Conservation (phyloP, 208 protist genomes). For the Sergeia podlipaevii region DNA sequence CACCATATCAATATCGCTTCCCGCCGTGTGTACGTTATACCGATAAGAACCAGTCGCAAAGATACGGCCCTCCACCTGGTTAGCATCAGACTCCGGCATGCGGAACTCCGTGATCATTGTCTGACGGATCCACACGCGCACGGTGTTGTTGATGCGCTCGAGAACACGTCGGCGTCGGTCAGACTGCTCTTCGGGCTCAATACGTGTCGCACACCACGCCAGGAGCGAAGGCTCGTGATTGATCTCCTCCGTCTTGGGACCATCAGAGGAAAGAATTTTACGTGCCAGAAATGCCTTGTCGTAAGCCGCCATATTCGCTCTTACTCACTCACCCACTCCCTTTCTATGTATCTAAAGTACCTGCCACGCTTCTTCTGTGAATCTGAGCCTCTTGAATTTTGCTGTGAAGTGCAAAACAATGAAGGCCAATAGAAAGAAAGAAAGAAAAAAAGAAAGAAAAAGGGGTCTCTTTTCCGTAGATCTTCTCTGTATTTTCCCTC, state of each 20-base stretch:
- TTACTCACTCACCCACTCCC: neutral
- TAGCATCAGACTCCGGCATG: conserved; percentile 81
- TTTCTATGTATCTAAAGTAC: neutral
- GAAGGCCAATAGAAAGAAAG: too few species aligned
- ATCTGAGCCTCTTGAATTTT: too few species aligned
- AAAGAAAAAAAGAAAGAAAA: too few species aligned
- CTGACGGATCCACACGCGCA: conserved; percentile 82
- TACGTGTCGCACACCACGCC: conserved; percentile 70
- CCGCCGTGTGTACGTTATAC: conserved; percentile 96
- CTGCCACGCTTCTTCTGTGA: neutral
- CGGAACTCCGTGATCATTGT: conserved; percentile 89
- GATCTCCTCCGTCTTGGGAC: conserved; percentile 68
- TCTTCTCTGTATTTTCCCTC: too few species aligned
- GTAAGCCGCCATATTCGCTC: neutral
- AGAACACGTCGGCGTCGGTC: conserved; percentile 79
- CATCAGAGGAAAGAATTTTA: conserved; percentile 78
- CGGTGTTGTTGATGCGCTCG: conserved; percentile 78
- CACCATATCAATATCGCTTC: conserved; percentile 98
- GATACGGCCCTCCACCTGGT: conserved; percentile 91
- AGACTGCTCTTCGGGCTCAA: conserved; percentile 88
- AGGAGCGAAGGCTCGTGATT: conserved; percentile 61
- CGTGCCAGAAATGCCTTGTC: conserved; percentile 71
- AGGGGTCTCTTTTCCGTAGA: too few species aligned
- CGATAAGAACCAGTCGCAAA: conserved; percentile 98
- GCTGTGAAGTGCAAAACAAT: too few species aligned